Percentiles rank a stretch among this genome's conserved stretches.
Conservation (phyloP, 2,329 filamentous ascomycete species). For the Phoma sp. region DNA sequence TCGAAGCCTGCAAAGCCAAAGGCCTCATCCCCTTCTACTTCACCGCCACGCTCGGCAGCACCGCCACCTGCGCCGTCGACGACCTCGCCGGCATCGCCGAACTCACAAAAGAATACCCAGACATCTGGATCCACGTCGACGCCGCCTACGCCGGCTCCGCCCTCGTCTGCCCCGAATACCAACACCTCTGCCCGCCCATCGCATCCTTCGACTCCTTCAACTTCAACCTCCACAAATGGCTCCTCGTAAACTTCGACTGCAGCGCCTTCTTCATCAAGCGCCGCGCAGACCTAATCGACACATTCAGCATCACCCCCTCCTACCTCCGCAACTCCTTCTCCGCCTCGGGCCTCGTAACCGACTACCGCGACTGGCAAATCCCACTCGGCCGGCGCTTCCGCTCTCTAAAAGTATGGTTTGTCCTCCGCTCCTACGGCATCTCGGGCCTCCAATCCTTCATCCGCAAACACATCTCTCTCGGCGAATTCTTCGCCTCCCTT, state of each 20-base stretch:
- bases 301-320: conserved; percentile 78
- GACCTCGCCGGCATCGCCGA: conserved; percentile 75
- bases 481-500: conserved; percentile 79
- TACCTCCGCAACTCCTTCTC: conserved; percentile 85
- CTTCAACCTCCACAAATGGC: conserved; percentile 98
- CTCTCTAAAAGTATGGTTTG: conserved; percentile 93
- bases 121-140: conserved; percentile 91
- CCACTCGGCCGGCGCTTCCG: conserved; percentile 89
- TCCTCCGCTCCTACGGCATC: conserved; percentile 82
- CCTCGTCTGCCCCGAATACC: conserved; percentile 81
- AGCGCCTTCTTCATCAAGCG: conserved; percentile 79
- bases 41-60: conserved; percentile 84
- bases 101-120: conserved; percentile 61
- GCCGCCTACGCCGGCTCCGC: conserved; percentile 91
- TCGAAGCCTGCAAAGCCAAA: conserved; percentile 70
- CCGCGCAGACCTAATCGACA: conserved; percentile 77
- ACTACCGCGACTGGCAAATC: conserved; percentile 98
- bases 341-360: conserved; percentile 84
- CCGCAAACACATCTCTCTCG: conserved; percentile 70
- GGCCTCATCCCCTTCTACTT: conserved; percentile 87
- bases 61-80: conserved; percentile 86
- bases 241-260: conserved; percentile 90
- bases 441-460: conserved; percentile 78
- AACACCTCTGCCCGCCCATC: conserved; percentile 69
- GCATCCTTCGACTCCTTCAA: conserved; percentile 84